Conservation (phyloP, 164 flowering plant genomes). For the Piper longum region DNA sequence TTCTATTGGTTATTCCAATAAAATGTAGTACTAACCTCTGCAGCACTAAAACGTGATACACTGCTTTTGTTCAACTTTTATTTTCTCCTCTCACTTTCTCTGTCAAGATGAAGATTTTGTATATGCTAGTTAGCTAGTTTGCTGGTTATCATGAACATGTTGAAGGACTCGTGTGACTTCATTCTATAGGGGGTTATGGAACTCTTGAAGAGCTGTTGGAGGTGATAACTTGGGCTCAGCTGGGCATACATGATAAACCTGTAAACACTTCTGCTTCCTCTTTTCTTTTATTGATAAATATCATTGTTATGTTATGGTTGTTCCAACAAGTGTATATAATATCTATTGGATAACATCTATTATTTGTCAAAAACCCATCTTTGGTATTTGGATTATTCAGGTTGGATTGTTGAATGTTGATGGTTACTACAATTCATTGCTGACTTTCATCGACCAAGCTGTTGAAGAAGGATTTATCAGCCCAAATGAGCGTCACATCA, state of each 20-base stretch:
- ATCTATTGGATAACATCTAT: no score
- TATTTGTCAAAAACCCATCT: no score
- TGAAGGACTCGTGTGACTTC: neutral
- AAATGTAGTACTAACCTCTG: no score
- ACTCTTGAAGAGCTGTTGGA: constrained; percentile 64
- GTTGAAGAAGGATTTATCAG: constrained; percentile 67
- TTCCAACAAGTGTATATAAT: no score
- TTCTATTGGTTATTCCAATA: no score
- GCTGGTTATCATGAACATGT: neutral
- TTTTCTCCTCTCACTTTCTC: neutral
- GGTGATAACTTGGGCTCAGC: constrained; percentile 68
- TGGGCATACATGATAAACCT: constrained; percentile 65
- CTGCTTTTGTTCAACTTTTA: no score
- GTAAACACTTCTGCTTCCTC: constrained; percentile 15
- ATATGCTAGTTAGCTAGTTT: no score
- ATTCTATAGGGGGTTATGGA: constrained; percentile 50
- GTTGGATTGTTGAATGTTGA: constrained; percentile 72
- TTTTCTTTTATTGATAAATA: neutral
- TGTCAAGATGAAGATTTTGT: neutral
- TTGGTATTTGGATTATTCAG: constrained; percentile 12
- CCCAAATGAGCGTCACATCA: constrained; percentile 59
- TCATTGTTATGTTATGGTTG: no score
- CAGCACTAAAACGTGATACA: no score
- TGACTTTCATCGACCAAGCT: constrained; percentile 63
- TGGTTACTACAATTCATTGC: constrained; percentile 59